A percentile compares a stretch with the other conserved stretches of the same genome.
These are phyloP conservation scores for Penicillium sp. DNA, from an alignment of 2,329 filamentous ascomycete genomes.

Conservation along the genomic window DNA sequence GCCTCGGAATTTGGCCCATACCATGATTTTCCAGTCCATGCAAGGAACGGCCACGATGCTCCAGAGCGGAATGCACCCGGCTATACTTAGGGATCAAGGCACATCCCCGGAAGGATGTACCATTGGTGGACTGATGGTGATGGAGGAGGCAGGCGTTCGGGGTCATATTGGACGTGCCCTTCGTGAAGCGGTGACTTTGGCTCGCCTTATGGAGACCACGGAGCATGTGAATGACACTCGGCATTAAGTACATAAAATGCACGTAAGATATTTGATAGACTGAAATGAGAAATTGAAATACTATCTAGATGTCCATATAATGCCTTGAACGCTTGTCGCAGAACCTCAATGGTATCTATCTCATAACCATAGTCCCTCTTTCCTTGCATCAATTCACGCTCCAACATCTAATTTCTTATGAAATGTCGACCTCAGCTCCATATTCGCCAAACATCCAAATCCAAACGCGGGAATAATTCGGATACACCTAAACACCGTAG, in stretches of 20 bases:
- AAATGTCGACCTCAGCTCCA: conserved; percentile 38
- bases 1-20: conserved; percentile 63
- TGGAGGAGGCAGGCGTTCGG: conserved; percentile 64
- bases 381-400: not conserved
- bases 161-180: conserved; percentile 62
- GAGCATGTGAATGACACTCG: conserved; percentile 35
- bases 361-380: not conserved
- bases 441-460: conserved; percentile 81
- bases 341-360: not conserved
- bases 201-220: conserved; percentile 56
- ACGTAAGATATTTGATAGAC: not conserved
- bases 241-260: conserved; percentile 18
- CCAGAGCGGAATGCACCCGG: conserved; percentile 64
- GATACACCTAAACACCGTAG: conserved; percentile 71
- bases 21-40: conserved; percentile 69
- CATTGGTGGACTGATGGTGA: conserved; percentile 64
- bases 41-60: conserved; percentile 65
- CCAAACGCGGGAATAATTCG: conserved; percentile 87
- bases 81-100: conserved; percentile 65
- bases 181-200: conserved; percentile 65
- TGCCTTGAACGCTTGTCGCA: too few species aligned
- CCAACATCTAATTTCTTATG: conserved; percentile 23
- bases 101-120: conserved; percentile 68
- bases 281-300: not conserved
- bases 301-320: not conserved